Base-by-base conservation (phyloP, 805 yeast genomes). In the Danielia oregonensis region DNA sequence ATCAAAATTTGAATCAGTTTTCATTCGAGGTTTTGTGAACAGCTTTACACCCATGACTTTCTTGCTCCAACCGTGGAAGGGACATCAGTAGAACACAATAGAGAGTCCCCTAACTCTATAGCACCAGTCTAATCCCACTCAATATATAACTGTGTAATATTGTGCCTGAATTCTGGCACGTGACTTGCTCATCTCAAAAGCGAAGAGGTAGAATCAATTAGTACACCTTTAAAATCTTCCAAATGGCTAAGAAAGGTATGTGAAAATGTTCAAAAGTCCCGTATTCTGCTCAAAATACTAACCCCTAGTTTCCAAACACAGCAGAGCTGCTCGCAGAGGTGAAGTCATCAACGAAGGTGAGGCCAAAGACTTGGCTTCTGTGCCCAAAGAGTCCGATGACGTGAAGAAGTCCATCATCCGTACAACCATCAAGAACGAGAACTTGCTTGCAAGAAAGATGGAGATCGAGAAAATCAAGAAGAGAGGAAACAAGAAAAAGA, bases 281-380 rank as follows among this genome's bases (percentile, higher is more conserved):
- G 26, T 13, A 23, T 4, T n/a, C 6, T 22, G 19, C 4, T n/a
- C 11, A 5, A 24, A 10, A 10, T 37, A 44, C 55, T 54, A 49
- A 55, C 55, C 5, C 10, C n/a, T 17, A 64, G 72, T 79, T 17
- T 79, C 86, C 13, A 81, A 80, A 45, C 78, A 73, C 41, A 79
- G 88, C 28, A 72, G 93, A 63, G 87, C 88, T 2, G 89, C 93
- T 2, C 77, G 89, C 61, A 69, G 87, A 54, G 82, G 81, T 5
- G 74, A 70, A 39, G 57, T 63, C 10, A 61, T 52, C 3, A 69
- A 72, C 1, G 60, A 48, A 4, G 75, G 71, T 24, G 70, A 64
- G 48, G 72, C 72, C 7, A 73, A 68, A 43, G 67, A 70, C 6
- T 61, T 83, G 22, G 63, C 67, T 16, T 55, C 62, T 9, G 56